These are phyloP conservation scores for Aquilaria yunnanensis DNA, from an alignment of 345 rosid genomes.

Conservation along the genomic window DNA sequence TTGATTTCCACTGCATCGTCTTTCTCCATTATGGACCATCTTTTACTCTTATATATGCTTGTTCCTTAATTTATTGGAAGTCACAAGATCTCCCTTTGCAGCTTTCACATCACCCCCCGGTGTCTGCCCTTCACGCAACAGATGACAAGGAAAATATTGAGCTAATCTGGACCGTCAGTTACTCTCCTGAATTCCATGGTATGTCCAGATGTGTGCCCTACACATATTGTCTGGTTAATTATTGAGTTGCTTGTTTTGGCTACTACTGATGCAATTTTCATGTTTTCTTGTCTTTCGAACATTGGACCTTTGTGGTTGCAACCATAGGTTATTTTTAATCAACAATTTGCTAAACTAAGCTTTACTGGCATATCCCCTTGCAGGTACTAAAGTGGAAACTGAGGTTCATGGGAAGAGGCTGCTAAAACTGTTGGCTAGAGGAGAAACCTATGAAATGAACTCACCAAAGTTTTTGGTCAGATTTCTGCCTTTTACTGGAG, in stretches of 20 bases:
- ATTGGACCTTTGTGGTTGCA: too few species aligned
- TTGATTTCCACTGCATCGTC: too few species aligned
- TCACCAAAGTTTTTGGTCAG: conserved; percentile 55
- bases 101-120: conserved; percentile 92
- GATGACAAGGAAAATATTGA: conserved; percentile 57
- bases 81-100: conserved; percentile 7
- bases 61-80: background rate
- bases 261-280: background rate
- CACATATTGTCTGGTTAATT: too few species aligned
- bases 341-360: too few species aligned
- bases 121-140: conserved; percentile 76
- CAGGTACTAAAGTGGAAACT: conserved; percentile 63
- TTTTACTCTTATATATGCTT: too few species aligned
- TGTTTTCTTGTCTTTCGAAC: too few species aligned
- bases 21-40: too few species aligned
- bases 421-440: conserved; percentile 43
- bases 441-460: conserved; percentile 78
- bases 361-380: background rate
- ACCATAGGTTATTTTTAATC: too few species aligned
- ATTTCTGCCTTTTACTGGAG: conserved; percentile 50
- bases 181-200: conserved; percentile 69
- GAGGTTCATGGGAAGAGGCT: conserved; percentile 57
- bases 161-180: conserved; percentile 56
- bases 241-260: background rate
- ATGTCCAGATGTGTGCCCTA: background rate